Base-by-base conservation (phyloP, 2,329 filamentous ascomycete species). In the Fusarium marasasianum region DNA sequence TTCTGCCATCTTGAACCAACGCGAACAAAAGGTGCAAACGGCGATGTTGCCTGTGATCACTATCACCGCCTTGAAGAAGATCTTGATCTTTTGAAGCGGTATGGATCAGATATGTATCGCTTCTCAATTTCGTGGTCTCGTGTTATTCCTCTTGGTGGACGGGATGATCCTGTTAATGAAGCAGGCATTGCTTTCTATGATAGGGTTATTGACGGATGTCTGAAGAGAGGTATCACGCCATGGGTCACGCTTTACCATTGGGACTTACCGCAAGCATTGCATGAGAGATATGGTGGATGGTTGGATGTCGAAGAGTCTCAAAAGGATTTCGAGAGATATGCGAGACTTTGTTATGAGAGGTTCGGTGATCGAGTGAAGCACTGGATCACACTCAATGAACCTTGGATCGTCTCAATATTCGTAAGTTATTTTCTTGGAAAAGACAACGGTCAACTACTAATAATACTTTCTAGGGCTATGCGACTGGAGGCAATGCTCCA, bases 81-180 rank as follows among this genome's bases (percentile, higher is more conserved):
- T 75, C 87, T 92, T 68, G 88, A 85, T 9, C 83, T 92, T 13
- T 80, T 93, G 70, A 89, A 88, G 74, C 80, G 84, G 53, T 87
- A 88, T 51, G 88, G 89, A 51, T 88, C 89, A 13, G 86, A 87
- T 71, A 87, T 87, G 9, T 92, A 92, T 78, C 87, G 90, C 26
- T 92, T 92, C 79, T 92, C 90, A 8, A 82, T 92, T 41, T 89
- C 90, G 14, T 92, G 91, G 91, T 88, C 90, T 11, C 89, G 91
- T 47, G 87, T 92, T 61, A 91, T 92, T 61, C 91, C 91, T 3
- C 84, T 91, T 0, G 90, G 91, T 17, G 90, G 90, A 17, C 85
- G 90, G 44, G 83, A 90, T 51, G 90, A 92, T 73, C 87, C 90
- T 3, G 76, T 92, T 76, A 92, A 92, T 78, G 85, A 91, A 75